A percentile compares a stretch with the other conserved stretches of the same genome.
phyloP scores from a whole-genome alignment of 495 filamentous ascomycete species.

The Daldinia concentrica region DNA sequence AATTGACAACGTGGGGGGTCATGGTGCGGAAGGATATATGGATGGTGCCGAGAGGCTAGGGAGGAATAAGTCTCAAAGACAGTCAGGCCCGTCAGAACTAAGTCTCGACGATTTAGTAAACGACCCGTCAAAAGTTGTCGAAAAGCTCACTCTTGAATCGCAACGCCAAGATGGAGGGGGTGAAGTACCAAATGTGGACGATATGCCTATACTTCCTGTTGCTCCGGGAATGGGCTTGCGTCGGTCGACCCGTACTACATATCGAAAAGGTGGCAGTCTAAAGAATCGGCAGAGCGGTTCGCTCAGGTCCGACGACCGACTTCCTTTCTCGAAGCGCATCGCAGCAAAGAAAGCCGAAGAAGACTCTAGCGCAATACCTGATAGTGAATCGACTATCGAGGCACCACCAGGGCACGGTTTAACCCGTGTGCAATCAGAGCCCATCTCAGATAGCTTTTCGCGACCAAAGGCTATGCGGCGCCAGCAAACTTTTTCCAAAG shows the following conservation, averaged over 20 bases:
- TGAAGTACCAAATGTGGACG: conserved; percentile 68
- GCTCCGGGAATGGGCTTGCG: conserved; percentile 81
- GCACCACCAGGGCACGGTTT: conserved; percentile 64
- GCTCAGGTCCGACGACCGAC: conserved; percentile 51
- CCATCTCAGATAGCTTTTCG: conserved; percentile 68
- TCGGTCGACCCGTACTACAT: conserved; percentile 91
- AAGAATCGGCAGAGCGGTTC: conserved; percentile 75
- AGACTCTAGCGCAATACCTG: conserved; percentile 65
- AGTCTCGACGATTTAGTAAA: conserved; percentile 82
- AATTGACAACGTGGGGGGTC: conserved; percentile 76
- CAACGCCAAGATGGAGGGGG: conserved; percentile 44
- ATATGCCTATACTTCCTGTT: conserved; percentile 85
- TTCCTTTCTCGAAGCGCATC: conserved; percentile 77
- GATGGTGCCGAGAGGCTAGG: conserved; percentile 90
- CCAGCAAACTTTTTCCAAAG: conserved; percentile 54
- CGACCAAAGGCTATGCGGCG: conserved; percentile 57
- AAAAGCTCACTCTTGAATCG: conserved; percentile 67
- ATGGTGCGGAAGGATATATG: conserved; percentile 70
- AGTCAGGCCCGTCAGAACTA: conserved; percentile 60
- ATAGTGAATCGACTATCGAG: conserved; percentile 57
- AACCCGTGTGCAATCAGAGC: conserved; percentile 79
- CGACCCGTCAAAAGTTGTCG: conserved; percentile 75
- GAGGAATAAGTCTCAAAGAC: conserved; percentile 71
- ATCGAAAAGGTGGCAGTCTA: conserved; percentile 83
- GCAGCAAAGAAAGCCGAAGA: conserved; percentile 64